Evolutionary conservation across 352 stramenopile species (phyloP), one percentile per base, ranked within the genome.

Genomic region (Thraustochytrium aureum): DNA sequence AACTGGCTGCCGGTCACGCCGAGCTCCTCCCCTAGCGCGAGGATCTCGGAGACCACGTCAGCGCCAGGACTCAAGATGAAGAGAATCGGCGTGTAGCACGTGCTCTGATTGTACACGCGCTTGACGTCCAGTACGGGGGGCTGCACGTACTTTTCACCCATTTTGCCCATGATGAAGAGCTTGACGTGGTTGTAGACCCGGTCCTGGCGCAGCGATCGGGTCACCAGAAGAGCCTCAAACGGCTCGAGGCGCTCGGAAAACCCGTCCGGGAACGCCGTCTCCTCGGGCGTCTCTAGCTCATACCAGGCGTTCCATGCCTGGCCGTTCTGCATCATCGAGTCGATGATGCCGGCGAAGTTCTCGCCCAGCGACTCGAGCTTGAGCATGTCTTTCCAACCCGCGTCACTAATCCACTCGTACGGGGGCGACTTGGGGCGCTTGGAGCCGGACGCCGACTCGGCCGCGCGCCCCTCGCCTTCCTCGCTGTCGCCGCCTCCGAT

Each of bases 171-270:
- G 30, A 98, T 94, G 76, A 98, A 97, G 38, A 96, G 84, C 81
- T 97, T 96, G 83, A 96, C 96, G 12, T 92, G 92, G 76, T 98
- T 98, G 83, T 98, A 98, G 20, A 97, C 93, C 2, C 94, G 89
- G 79, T 98, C 94, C 47, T 95, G 93, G 5, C 94, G 90, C 84
- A 98, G 97, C 72, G 93, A 97, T 22, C 94, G 87, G 66, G 95
- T 95, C 20, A 98, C 85, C 4, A 95, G 87, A n/a, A 98, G 86
- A 60, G 91, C 91, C 84, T 98, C 91, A 33, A 98, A 86, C 37
- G 87, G 88, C 7, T 87, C 91, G 37, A 97, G 87, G 39, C 87
- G 91, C 2, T 88, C 84, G 0, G 87, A 87, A 50, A 85, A 96
- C 6, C 88, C 87, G 61, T 87, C 90, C n/a, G 94, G 94, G 10